Evolutionary conservation across 202 grass and related monocot species (phyloP).

Genomic region (Schoenoplectus triqueter): DNA sequence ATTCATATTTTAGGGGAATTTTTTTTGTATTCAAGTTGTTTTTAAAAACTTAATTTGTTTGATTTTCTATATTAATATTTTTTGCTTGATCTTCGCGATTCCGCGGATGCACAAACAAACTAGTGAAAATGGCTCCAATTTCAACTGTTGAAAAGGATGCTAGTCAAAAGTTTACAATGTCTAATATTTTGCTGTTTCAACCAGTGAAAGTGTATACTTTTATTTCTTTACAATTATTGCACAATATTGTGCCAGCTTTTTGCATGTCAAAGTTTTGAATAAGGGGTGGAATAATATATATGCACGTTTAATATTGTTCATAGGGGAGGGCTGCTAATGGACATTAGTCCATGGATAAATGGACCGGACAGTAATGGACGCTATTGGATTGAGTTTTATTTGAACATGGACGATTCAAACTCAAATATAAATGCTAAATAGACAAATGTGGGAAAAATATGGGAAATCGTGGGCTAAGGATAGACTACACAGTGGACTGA

Average conservation of each 20-base stretch:
- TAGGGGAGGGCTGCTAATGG: too few species aligned
- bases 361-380: too few species aligned
- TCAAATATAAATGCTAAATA: too few species aligned
- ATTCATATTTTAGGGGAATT: background rate
- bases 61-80: background rate
- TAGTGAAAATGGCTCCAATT: background rate
- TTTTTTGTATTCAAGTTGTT: background rate
- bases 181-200: background rate
- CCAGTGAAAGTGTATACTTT: background rate
- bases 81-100: background rate
- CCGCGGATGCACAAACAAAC: background rate
- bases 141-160: background rate
- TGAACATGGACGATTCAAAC: too few species aligned
- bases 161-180: background rate
- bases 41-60: background rate
- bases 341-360: too few species aligned
- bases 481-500: too few species aligned
- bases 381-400: too few species aligned
- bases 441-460: too few species aligned
- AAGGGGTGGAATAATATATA: background rate
- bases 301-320: background rate
- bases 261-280: constrained; percentile 20
- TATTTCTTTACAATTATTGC: background rate
- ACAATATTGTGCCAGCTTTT: background rate
- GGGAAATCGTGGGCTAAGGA: too few species aligned